A percentile compares a stretch with the other conserved stretches of the same genome.
Evolutionary conservation across 2,329 filamentous ascomycete species (phyloP).

Genomic region (Clarireedia hainanense): DNA sequence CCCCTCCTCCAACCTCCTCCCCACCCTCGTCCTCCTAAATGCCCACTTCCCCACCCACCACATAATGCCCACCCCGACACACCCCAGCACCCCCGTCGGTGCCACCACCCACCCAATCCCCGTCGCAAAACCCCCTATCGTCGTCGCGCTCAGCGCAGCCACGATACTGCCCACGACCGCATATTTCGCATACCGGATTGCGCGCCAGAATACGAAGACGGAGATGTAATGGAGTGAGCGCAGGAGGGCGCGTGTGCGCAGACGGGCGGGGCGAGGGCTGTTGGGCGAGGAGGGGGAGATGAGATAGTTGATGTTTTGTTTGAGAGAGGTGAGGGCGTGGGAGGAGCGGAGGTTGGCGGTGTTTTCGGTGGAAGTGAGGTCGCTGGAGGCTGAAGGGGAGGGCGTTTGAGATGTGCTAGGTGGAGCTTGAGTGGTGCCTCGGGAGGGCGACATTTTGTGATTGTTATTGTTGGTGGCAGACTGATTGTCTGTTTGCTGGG

Average conservation of each 20-base stretch:
- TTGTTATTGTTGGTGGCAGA: background rate
- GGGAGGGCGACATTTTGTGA: conserved; percentile 15
- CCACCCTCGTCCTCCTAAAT: conserved; percentile 22
- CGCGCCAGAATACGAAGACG: conserved; percentile 28
- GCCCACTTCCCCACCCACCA: conserved; percentile 29
- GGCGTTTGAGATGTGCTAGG: background rate
- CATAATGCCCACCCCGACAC: conserved; percentile 21
- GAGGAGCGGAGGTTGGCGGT: conserved; percentile 24
- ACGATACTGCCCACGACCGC: conserved; percentile 24
- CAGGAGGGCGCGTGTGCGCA: conserved; percentile 27
- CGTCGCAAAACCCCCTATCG: conserved; percentile 24
- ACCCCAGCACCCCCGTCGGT: conserved; percentile 23
- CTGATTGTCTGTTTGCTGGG: background rate
- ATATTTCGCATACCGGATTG: conserved; percentile 29
- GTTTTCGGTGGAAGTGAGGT: conserved; percentile 17
- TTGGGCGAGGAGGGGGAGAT: conserved; percentile 20
- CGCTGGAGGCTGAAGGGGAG: background rate
- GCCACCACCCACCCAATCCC: conserved; percentile 27
- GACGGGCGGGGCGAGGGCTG: conserved; percentile 19
- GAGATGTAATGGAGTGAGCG: conserved; percentile 24
- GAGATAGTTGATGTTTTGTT: conserved; percentile 26
- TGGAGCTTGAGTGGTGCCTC: background rate
- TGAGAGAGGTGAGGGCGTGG: conserved; percentile 21
- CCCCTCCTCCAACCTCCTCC: conserved; percentile 17
- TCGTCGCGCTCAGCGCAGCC: conserved; percentile 24